Evolutionary conservation across 306 rosid genomes (phyloP).

Genomic region (Macrotyloma uniflorum): DNA sequence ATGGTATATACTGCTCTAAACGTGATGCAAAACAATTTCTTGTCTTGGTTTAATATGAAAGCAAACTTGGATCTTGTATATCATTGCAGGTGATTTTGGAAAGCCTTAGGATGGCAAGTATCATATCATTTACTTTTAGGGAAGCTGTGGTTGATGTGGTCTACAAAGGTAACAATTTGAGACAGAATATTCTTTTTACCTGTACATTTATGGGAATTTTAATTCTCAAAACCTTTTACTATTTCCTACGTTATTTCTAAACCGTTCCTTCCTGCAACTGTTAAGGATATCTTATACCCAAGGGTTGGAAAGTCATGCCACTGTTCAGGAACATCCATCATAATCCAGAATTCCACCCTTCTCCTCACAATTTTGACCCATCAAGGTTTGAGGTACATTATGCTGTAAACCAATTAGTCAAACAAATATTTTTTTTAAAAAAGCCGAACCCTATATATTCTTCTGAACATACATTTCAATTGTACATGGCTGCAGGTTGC

Average conservation of each 20-base stretch:
- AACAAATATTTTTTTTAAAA: background rate
- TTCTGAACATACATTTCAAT: conserved; percentile 2
- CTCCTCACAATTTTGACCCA: conserved; percentile 81
- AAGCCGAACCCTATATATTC: background rate
- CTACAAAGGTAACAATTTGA: conserved; percentile 63
- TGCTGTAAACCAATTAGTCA: conserved; percentile 10
- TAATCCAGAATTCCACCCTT: conserved; percentile 68
- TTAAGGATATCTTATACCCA: conserved; percentile 86
- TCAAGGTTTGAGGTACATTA: conserved; percentile 84
- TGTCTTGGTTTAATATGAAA: background rate
- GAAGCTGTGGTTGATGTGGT: conserved; percentile 87
- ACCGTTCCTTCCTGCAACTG: conserved; percentile 8
- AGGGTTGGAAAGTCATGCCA: conserved; percentile 99
- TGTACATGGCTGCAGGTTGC: conserved; percentile 50
- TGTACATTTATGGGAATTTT: background rate
- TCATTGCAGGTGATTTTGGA: conserved; percentile 72
- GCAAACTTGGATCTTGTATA: conserved; percentile 3
- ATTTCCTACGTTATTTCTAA: conserved; percentile 20
- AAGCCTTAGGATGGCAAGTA: conserved; percentile 89
- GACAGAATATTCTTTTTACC: background rate
- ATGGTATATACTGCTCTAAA: background rate
- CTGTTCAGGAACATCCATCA: conserved; percentile 92
- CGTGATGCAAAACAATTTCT: background rate
- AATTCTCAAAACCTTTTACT: background rate
- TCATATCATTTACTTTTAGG: conserved; percentile 87